Evolutionary conservation across 2,329 filamentous ascomycete genomes (phyloP), one percentile per base, ranked within the genome.

Genomic region (Colletotrichum eleusines): DNA sequence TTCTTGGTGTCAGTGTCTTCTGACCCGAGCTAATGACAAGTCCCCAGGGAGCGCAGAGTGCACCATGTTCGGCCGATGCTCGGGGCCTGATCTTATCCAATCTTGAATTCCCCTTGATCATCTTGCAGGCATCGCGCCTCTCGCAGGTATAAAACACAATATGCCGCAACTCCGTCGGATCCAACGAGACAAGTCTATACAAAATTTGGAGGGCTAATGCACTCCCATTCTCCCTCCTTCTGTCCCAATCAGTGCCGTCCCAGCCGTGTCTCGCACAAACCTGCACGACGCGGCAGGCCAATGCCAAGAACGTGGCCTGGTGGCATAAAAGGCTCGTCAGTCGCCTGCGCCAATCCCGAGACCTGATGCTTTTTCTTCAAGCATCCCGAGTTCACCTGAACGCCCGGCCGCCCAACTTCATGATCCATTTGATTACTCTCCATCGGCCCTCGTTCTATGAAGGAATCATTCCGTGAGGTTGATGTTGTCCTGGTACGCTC

Each of bases 391-490:
- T 8, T 46, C n/a, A 9, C 44, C 61, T 46, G 28, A 55, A 55
- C 61, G 38, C 61, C 61, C 20, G 33, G 50, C 46, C 14, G 26
- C 33, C 28, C 50, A 57, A 20, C 51, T 26, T 28, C 38, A 44
- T 46, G 20, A n/a, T 26, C 46, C 28, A 44, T 26, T 23, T 23
- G 16, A 50, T 18, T 40, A 42, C 18, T 38, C 26, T 58, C 14
- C 7, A 44, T 8, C 42, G 12, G 5, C 12, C 11, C 20, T 26
- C 35, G 23, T 12, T 3, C 63, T 67, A 71, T 35, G 68, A 71
- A 18, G 64, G 51, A 28, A 58, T 46, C 63, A 71, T 62, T 50
- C 68, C 68, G 18, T 68, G 68, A 18, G 55, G 23, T 40, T 70
- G 63, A 44, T 67, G 67, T 23, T 63, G 44, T 6, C 66, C 66